Conservation (phyloP, 2,329 filamentous ascomycete genomes). For the Alternaria atra region DNA sequence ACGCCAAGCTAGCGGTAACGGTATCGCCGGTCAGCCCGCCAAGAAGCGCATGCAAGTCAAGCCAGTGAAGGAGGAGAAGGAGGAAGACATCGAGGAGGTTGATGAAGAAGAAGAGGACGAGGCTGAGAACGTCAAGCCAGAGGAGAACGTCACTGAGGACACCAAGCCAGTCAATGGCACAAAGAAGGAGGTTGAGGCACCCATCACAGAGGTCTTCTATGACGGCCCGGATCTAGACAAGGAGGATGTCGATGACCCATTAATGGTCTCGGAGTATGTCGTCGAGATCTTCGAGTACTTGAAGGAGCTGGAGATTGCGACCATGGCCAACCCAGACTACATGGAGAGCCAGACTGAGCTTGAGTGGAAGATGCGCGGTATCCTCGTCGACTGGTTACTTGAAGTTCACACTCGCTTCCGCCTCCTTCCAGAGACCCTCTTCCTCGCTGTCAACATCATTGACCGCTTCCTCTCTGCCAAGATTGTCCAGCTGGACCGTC, state of each 20-base stretch:
- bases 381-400: conserved; percentile 97
- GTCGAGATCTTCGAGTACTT: conserved; percentile 98
- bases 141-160: conserved; percentile 60
- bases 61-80: conserved; percentile 64
- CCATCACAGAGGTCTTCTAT: conserved; percentile 40
- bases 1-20: conserved; percentile 76
- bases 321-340: conserved; percentile 89
- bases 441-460: conserved; percentile 97
- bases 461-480: conserved; percentile 96
- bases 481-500: conserved; percentile 92
- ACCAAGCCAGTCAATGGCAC: conserved; percentile 31
- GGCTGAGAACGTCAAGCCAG: conserved; percentile 65
- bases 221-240: conserved; percentile 72
- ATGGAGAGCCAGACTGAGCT: conserved; percentile 94
- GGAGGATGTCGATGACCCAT: conserved; percentile 90
- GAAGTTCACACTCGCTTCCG: conserved; percentile 98
- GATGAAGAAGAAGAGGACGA: conserved; percentile 64
- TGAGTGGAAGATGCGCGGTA: conserved; percentile 98
- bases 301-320: conserved; percentile 80
- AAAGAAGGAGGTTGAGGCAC: conserved; percentile 28
- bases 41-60: conserved; percentile 73
- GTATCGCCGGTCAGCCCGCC: conserved; percentile 67
- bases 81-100: conserved; percentile 54
- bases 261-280: conserved; percentile 98
- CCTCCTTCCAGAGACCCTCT: conserved; percentile 92